Base-by-base conservation (phyloP, 139 green algal genomes). In the Picochlorum sp. region DNA sequence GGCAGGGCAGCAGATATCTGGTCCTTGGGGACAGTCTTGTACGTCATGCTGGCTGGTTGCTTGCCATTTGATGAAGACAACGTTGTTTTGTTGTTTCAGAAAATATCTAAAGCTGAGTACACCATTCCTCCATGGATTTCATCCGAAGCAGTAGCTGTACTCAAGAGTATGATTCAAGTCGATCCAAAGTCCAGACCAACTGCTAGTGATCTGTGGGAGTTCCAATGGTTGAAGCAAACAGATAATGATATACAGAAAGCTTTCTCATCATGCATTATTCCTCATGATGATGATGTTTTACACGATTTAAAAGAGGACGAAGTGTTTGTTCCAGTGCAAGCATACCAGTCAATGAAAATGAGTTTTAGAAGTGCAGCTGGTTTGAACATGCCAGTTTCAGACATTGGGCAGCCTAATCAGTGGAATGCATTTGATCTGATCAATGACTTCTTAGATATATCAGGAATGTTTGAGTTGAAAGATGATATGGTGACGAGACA, bases 41-140 rank as follows among this genome's bases (percentile, higher is more conserved):
- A 74, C 37, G 65, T 76, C 18, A 60, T 78, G 30, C 45, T 78
- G 41, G 59, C 73, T 9, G 76, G 76, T 6, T 62, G 51, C 16
- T 57, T 83, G 33, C 76, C 76, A 2, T 83, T 83, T 65, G 76
- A 83, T 39, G 76, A 79, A 49, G 64, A 75, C 26, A 63, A 55
- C 35, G 25, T 79, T 20, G 24, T 53, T 0, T 10, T 31, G 3
- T 62, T 83, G 28, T 79, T 81, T 50, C 29, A 31, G 3, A 70
- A 65, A 29, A 78, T 83, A n/a, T 29, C 28, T 4, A 33, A 37
- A 1, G 72, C 72, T 1, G 36, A 69, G 14, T 83, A 79, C 40
- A 45, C 49, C 20, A 50, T 52, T 16, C 68, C 76, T 9, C 47
- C 72, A 16, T 79, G 72, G 73, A 50, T 76, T 14, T 66, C 64